These are phyloP conservation scores for Kodamaea derodonti DNA, from an alignment of 1,139 yeast species.

Conservation along the genomic window DNA sequence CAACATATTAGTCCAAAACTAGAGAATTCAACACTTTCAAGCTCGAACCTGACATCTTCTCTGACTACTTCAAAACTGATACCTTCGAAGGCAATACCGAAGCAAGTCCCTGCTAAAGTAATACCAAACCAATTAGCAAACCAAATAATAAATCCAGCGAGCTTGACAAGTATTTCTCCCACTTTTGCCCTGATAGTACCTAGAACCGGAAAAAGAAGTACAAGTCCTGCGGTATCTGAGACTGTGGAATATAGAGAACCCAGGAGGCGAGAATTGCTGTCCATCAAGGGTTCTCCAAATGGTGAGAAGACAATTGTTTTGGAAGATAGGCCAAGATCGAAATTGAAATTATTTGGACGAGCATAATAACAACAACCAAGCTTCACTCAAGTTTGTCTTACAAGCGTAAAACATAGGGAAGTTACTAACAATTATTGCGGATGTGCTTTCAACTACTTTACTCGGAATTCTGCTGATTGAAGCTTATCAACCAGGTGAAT, in stretches of 20 bases:
- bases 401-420: too few relatives aligned
- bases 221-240: neutral
- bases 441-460: too few relatives aligned
- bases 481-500: too few relatives aligned
- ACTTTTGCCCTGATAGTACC: conserved; percentile 1
- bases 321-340: conserved; percentile 13
- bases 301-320: conserved; percentile 8
- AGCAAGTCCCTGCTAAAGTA: too few relatives aligned
- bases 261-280: conserved; percentile 9
- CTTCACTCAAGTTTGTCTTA: too few relatives aligned
- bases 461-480: too few relatives aligned
- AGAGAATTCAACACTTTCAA: neutral
- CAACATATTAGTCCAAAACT: neutral
- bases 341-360: conserved; percentile 11
- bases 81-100: too few relatives aligned
- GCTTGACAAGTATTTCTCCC: neutral
- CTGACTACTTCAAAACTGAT: too few relatives aligned
- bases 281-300: conserved; percentile 15
- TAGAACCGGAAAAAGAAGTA: neutral
- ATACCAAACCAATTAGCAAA: too few relatives aligned
- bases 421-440: too few relatives aligned
- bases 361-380: too few relatives aligned
- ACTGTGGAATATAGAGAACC: neutral
- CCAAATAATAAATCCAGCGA: neutral
- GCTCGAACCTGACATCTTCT: too few relatives aligned